Conservation (phyloP, 805 yeast genomes). For the Yarrowia sp. region DNA sequence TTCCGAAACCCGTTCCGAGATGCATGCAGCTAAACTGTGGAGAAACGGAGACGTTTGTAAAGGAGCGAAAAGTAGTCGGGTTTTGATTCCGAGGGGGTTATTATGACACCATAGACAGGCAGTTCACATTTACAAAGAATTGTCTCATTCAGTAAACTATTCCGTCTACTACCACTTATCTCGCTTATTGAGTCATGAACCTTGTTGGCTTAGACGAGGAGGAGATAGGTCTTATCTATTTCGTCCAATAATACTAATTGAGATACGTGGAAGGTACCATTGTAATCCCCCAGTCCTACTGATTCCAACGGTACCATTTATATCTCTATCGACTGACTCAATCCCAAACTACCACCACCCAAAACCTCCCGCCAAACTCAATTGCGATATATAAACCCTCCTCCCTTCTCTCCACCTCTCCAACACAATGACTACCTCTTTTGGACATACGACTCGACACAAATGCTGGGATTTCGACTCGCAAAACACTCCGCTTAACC, state of each 20-base stretch:
- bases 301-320: not conserved
- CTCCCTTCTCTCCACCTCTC: not conserved
- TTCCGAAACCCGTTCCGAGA: not conserved
- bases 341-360: too few species aligned
- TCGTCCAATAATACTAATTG: too few species aligned
- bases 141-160: too few species aligned
- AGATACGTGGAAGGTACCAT: too few species aligned
- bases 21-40: not conserved
- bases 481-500: slow-evolving; percentile 50
- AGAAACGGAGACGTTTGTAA: not conserved
- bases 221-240: too few species aligned
- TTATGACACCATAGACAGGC: too few species aligned
- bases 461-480: slow-evolving; percentile 47
- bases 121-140: too few species aligned
- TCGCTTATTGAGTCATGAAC: slow-evolving; percentile 18
- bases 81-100: too few species aligned
- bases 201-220: not conserved
- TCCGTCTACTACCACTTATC: too few species aligned
- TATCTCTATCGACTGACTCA: not conserved
- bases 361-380: not conserved
- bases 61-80: not conserved
- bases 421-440: not conserved
- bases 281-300: not conserved
- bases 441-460: not conserved
- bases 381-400: not conserved